Conservation (phyloP, 2,329 filamentous ascomycete species). For the Kalmusia sp. region DNA sequence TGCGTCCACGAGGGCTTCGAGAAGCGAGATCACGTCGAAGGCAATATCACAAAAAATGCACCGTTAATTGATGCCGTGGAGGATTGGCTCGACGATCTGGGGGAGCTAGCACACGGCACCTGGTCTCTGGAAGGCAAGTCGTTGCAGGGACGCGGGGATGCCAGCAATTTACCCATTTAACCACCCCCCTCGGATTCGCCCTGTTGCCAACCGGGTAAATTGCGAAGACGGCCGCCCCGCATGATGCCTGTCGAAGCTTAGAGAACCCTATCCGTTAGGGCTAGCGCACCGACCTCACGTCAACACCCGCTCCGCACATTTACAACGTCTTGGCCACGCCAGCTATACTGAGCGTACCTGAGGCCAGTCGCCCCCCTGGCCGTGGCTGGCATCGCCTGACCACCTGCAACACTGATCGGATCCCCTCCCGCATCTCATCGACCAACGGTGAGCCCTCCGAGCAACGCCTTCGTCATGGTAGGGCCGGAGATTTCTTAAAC, state of each 20-base stretch:
- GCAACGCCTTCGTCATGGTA: slow-evolving; percentile 7
- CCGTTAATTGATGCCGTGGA: slow-evolving; percentile 34
- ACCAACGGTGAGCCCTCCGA: slow-evolving; percentile 19
- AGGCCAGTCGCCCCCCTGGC: slow-evolving; percentile 16
- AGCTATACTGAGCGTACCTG: slow-evolving; percentile 22
- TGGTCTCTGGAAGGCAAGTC: slow-evolving; percentile 23
- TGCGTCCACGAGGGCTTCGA: slow-evolving; percentile 46
- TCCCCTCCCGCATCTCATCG: slow-evolving; percentile 7
- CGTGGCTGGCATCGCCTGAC: slow-evolving; percentile 37
- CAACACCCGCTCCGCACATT: slow-evolving; percentile 20
- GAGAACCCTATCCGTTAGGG: slow-evolving; percentile 11
- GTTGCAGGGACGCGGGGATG: slow-evolving; percentile 17
- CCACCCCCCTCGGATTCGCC: slow-evolving; percentile 14
- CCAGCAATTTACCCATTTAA: slow-evolving; percentile 20
- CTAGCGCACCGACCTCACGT: slow-evolving; percentile 18
- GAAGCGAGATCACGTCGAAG: slow-evolving; percentile 45
- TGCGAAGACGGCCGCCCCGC: slow-evolving; percentile 16
- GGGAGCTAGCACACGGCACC: slow-evolving; percentile 20
- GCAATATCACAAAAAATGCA: slow-evolving; percentile 40
- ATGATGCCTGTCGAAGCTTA: slow-evolving; percentile 11
- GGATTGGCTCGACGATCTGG: slow-evolving; percentile 40
- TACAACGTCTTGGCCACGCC: slow-evolving; percentile 18
- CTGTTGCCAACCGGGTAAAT: slow-evolving; percentile 20
- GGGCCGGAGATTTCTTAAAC: slow-evolving; percentile 23
- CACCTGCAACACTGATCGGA: slow-evolving; percentile 21